phyloP scores from a whole-genome alignment of 2,329 filamentous ascomycete genomes.

The Pseudogymnoascus sp. region DNA sequence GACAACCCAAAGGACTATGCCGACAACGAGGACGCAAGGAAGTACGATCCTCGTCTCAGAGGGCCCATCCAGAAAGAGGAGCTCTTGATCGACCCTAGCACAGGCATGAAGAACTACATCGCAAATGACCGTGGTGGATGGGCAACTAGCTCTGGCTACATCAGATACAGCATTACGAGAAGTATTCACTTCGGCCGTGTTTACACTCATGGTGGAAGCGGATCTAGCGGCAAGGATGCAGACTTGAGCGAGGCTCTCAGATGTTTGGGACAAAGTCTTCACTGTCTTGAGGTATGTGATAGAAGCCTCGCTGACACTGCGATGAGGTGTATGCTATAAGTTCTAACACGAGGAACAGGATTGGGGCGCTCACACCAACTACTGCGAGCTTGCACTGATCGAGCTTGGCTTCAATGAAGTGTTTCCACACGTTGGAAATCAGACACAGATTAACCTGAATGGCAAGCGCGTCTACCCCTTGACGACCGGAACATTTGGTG shows the following conservation, averaged over 20 bases:
- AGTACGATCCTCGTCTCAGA: slow-evolving; percentile 72
- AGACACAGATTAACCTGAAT: slow-evolving; percentile 56
- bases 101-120: slow-evolving; percentile 99
- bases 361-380: slow-evolving; percentile 43
- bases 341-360: background rate
- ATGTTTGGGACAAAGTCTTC: slow-evolving; percentile 66
- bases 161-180: slow-evolving; percentile 66
- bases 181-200: slow-evolving; percentile 71
- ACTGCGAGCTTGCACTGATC: slow-evolving; percentile 67
- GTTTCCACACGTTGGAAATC: slow-evolving; percentile 65
- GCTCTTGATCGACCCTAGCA: slow-evolving; percentile 63
- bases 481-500: slow-evolving; percentile 69
- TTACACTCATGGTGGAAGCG: slow-evolving; percentile 58
- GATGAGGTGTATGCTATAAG: background rate
- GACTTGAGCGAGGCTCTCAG: slow-evolving; percentile 75
- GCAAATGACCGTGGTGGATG: slow-evolving; percentile 80
- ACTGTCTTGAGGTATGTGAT: slow-evolving; percentile 59
- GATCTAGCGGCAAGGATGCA: slow-evolving; percentile 56
- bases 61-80: slow-evolving; percentile 66
- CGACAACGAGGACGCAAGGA: slow-evolving; percentile 75
- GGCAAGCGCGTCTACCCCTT: slow-evolving; percentile 65
- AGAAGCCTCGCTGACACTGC: too few relatives aligned
- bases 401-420: slow-evolving; percentile 63
- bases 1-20: slow-evolving; percentile 80
- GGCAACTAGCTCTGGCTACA: slow-evolving; percentile 83